A percentile compares a stretch with the other conserved stretches of the same genome.
phyloP scores from a whole-genome alignment of 768 basidiomycete species.

The Boletus reticuloceps region DNA sequence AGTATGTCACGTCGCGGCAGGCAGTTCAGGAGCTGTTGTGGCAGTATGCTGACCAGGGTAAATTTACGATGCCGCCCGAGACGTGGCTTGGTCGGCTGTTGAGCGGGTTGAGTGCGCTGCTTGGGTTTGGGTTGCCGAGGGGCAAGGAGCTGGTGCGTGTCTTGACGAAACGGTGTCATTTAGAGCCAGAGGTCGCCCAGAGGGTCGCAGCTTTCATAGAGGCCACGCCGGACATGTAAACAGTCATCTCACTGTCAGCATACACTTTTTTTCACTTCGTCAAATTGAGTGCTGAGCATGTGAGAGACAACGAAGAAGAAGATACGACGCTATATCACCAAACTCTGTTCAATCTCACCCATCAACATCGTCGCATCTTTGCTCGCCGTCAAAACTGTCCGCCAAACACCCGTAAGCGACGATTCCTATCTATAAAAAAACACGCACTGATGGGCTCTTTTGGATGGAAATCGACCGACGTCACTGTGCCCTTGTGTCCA shows the following conservation, averaged over 20 bases:
- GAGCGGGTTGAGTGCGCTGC: constrained; percentile 15
- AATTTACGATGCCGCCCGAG: constrained; percentile 24
- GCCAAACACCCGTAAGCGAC: constrained; percentile 3
- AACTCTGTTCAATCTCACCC: constrained; percentile 80
- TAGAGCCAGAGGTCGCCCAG: constrained; percentile 23
- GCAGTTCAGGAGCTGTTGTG: constrained; percentile 21
- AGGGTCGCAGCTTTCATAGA: constrained; percentile 25
- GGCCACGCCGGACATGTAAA: constrained; percentile 4
- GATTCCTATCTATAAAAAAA: neutral
- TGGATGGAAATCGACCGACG: constrained; percentile 94
- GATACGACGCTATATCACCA: constrained; percentile 36
- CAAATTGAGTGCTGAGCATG: too few relatives aligned
- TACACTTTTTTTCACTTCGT: too few relatives aligned
- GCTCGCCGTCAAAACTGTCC: constrained; percentile 81
- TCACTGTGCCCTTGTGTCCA: constrained; percentile 96
- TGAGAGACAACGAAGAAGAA: neutral
- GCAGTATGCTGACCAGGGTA: constrained; percentile 21
- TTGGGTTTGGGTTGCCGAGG: constrained; percentile 19
- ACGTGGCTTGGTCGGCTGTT: constrained; percentile 20
- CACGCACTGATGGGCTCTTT: constrained; percentile 89
- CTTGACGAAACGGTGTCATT: constrained; percentile 24
- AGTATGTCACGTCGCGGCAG: constrained; percentile 18
- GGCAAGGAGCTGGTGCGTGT: constrained; percentile 19
- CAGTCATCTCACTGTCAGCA: too few relatives aligned
- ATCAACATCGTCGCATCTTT: constrained; percentile 92